These are phyloP conservation scores for Blastocystis sp. DNA, from an alignment of 352 stramenopile species.

Conservation along the genomic window DNA sequence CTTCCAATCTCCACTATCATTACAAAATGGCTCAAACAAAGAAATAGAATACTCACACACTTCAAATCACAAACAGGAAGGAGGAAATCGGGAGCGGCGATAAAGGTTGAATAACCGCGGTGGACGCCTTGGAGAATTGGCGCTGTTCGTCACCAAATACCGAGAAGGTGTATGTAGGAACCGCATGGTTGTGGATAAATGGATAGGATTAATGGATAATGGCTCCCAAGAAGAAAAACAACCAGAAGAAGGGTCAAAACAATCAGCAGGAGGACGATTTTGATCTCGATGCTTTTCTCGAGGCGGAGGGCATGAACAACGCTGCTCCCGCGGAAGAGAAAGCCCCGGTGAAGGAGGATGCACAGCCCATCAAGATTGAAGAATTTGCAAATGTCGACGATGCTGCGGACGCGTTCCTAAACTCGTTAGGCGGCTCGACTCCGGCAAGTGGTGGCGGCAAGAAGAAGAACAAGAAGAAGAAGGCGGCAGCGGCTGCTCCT, in stretches of 20 bases:
- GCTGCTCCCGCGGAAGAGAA: not conserved
- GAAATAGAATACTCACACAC: too few species aligned
- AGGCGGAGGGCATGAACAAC: not conserved
- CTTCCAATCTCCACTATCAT: too few species aligned
- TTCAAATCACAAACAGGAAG: too few species aligned
- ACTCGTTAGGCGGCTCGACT: not conserved
- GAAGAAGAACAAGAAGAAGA: conserved; percentile 44
- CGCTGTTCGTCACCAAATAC: too few species aligned
- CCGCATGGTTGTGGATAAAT: too few species aligned
- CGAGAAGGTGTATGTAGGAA: too few species aligned
- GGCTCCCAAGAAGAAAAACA: conserved; percentile 62
- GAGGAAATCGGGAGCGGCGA: too few species aligned
- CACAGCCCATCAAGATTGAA: not conserved
- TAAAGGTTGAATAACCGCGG: too few species aligned
- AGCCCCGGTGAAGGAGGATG: not conserved
- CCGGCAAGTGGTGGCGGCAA: conserved; percentile 2
- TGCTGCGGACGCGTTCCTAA: conserved; percentile 17
- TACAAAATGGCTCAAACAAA: too few species aligned
- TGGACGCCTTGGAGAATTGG: too few species aligned
- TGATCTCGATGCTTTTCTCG: conserved; percentile 50
- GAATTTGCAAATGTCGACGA: conserved; percentile 20
- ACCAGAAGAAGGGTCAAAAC: conserved; percentile 23
- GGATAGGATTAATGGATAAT: not conserved
- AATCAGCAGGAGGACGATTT: conserved; percentile 42
- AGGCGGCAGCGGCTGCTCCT: not conserved